Percentiles rank a stretch among this genome's conserved stretches.
Evolutionary conservation across 2,329 filamentous ascomycete genomes (phyloP).

Genomic region (Colletotrichum lupini): DNA sequence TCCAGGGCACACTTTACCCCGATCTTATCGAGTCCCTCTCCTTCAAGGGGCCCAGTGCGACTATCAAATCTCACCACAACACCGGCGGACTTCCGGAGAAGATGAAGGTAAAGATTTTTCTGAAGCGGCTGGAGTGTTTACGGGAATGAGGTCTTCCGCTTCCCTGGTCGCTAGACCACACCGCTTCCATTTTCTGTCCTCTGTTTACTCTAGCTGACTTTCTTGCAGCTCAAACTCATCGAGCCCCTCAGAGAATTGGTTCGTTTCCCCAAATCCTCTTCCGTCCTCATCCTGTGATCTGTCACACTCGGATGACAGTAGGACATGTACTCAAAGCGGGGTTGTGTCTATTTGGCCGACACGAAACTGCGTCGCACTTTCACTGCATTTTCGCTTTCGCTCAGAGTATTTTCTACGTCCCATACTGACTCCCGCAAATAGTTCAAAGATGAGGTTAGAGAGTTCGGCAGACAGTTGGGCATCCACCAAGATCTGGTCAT

Average conservation of each 20-base stretch:
- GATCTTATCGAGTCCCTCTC: slow-evolving; percentile 38
- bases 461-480: slow-evolving; percentile 44
- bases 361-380: background rate
- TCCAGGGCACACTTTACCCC: slow-evolving; percentile 63
- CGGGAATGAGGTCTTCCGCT: too few relatives aligned
- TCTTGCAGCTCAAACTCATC: slow-evolving; percentile 33
- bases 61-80: slow-evolving; percentile 63
- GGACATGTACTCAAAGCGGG: too few relatives aligned
- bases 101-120: slow-evolving; percentile 34
- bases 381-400: too few relatives aligned
- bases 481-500: slow-evolving; percentile 67
- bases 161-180: too few relatives aligned
- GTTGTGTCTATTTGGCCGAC: too few relatives aligned
- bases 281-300: too few relatives aligned
- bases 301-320: too few relatives aligned
- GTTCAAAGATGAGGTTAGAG: slow-evolving; percentile 42
- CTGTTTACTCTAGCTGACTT: slow-evolving; percentile 22
- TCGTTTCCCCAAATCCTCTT: too few relatives aligned
- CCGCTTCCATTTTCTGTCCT: too few relatives aligned
- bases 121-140: background rate
- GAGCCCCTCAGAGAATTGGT: slow-evolving; percentile 35
- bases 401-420: too few relatives aligned
- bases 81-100: slow-evolving; percentile 53
- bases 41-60: slow-evolving; percentile 42
- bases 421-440: background rate